phyloP scores from a whole-genome alignment of 108 stramenopile genomes.

The Aurantiochytrium sp. region DNA sequence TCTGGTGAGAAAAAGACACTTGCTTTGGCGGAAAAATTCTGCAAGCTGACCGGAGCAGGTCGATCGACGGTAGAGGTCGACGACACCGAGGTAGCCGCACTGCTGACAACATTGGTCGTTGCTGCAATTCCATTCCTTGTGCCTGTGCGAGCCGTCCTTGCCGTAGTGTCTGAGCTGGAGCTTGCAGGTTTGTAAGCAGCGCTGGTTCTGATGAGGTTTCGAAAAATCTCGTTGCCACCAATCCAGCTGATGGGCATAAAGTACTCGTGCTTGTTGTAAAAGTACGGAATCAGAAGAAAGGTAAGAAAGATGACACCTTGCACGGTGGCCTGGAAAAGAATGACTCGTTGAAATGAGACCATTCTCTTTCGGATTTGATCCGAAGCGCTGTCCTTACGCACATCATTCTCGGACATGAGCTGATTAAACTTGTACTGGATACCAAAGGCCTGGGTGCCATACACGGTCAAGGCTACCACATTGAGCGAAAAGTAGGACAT shows the following conservation, averaged over 20 bases:
- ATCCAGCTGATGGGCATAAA: slow-evolving; percentile 12
- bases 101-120: too few species aligned
- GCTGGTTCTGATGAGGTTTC: too few species aligned
- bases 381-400: not conserved
- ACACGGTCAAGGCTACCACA: not conserved
- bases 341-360: not conserved
- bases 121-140: too few species aligned
- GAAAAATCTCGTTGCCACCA: not conserved
- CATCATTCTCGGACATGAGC: not conserved
- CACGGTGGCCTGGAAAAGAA: not conserved
- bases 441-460: not conserved
- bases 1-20: too few species aligned
- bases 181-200: too few species aligned
- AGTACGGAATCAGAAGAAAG: not conserved
- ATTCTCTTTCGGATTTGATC: not conserved
- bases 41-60: too few species aligned
- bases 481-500: not conserved
- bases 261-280: slow-evolving; percentile 18
- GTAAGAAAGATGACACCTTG: not conserved
- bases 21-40: too few species aligned
- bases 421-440: not conserved
- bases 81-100: too few species aligned
- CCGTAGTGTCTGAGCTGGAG: too few species aligned
- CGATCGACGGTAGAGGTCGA: too few species aligned
- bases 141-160: too few species aligned